phyloP scores from a whole-genome alignment of 164 flowering plant genomes.

The Platanus orientalis region DNA sequence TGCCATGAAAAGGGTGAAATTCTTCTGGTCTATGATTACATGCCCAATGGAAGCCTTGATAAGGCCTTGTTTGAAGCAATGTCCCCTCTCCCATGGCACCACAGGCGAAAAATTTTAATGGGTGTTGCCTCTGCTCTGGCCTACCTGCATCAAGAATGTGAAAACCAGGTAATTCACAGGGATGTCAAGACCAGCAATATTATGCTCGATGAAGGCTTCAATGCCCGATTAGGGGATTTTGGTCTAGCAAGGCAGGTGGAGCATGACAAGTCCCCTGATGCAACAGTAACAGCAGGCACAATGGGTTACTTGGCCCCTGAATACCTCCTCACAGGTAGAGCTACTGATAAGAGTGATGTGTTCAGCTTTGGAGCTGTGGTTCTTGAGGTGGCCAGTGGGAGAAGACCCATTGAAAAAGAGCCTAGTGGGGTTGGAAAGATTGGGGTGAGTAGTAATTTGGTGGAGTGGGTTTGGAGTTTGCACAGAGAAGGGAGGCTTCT shows the following conservation, averaged over 20 bases:
- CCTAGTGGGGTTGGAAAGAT: constrained; percentile 17
- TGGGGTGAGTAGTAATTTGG: constrained; percentile 46
- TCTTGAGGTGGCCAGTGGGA: constrained; percentile 76
- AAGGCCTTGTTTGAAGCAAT: constrained; percentile 74
- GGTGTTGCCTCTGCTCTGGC: constrained; percentile 90
- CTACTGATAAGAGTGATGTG: constrained; percentile 85
- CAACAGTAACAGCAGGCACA: constrained; percentile 85
- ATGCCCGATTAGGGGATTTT: constrained; percentile 80
- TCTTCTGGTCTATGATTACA: constrained; percentile 73
- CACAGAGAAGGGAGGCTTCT: constrained; percentile 55
- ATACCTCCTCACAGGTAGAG: constrained; percentile 70
- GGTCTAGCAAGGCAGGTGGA: constrained; percentile 75
- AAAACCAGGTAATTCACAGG: constrained; percentile 81
- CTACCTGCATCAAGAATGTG: constrained; percentile 89
- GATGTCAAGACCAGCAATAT: constrained; percentile 86
- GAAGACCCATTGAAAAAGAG: constrained; percentile 76
- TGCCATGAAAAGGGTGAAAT: constrained; percentile 96
- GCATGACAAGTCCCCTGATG: constrained; percentile 82
- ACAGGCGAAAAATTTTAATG: constrained; percentile 50
- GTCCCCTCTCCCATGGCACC: constrained; percentile 53
- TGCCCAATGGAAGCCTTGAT: constrained; percentile 93
- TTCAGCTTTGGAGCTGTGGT: constrained; percentile 91
- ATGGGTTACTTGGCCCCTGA: constrained; percentile 99
- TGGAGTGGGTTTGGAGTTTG: constrained; percentile 90
- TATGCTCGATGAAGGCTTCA: constrained; percentile 83